Evolutionary conservation across 108 stramenopile species (phyloP), one percentile per base, ranked within the genome.

Genomic region (Parietichytrium sp.): DNA sequence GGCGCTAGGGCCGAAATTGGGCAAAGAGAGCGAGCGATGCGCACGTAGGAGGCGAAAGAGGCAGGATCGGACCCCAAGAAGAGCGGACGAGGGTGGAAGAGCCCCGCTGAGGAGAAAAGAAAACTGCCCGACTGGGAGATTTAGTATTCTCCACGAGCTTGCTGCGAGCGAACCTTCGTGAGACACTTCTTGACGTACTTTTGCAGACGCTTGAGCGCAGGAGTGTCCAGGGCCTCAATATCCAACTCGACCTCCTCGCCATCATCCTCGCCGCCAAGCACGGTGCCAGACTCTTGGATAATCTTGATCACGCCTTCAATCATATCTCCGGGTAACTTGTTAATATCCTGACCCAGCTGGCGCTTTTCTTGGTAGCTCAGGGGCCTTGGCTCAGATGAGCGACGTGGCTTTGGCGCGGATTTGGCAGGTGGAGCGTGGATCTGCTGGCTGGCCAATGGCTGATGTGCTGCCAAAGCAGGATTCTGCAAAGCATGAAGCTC

Each of bases 241-340:
- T 72, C 61, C 29, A 72, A 42, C 20, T 72, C 61, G 20, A 72
- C 61, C 61, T 72, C 61, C 13, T 72, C 61, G 33, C 61, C 61
- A 2, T 72, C 61, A 13, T 72, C 61, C n/a, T n/a, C n/a, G n/a
- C n/a, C n/a, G 6, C 61, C 61, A 33, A 72, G 20, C 13, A 42
- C 38, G 38, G 36, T 33, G 61, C 61, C 61, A 2, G 61, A 72
- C 20, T 72, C 61, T 20, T 72, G 61, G 20, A 72, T 72, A 25
- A 72, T 72, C 61, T 38, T 72, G 33, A 72, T 72, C n/a, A 72
- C 61, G 42, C 61, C 61, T 42, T 72, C 38, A 27, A 72, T 72
- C 61, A 72, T 72, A 2, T 72, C 61, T 10, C 61, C 61, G 16
- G 61, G 61, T n/a, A 72, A 1, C 2, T 72, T 72, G 61, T 72